Conservation (phyloP, 2,329 filamentous ascomycete genomes). For the Zasmidium citrigriseum region DNA sequence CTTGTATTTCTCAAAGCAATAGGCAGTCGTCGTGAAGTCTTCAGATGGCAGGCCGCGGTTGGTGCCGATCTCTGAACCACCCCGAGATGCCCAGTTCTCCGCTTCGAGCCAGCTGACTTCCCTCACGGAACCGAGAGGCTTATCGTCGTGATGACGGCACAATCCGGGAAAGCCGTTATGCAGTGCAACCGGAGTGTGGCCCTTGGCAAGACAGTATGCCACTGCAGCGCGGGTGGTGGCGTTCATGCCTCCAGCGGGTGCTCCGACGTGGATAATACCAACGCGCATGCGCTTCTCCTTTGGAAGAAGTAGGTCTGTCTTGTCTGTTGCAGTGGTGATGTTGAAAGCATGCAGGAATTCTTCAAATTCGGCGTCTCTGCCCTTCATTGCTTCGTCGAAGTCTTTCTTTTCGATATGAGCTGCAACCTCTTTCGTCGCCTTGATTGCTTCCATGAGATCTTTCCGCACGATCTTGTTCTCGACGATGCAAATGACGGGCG, state of each 20-base stretch:
- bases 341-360: slow-evolving; percentile 90
- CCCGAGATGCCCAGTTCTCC: slow-evolving; percentile 92
- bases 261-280: slow-evolving; percentile 94
- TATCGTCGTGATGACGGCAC: slow-evolving; percentile 83
- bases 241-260: slow-evolving; percentile 97
- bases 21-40: slow-evolving; percentile 79
- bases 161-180: slow-evolving; percentile 97
- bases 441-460: slow-evolving; percentile 84
- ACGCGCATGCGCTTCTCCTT: slow-evolving; percentile 83
- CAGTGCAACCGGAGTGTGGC: slow-evolving; percentile 90
- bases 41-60: slow-evolving; percentile 91
- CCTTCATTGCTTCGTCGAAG: slow-evolving; percentile 81
- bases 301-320: slow-evolving; percentile 68
- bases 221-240: slow-evolving; percentile 91
- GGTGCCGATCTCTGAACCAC: slow-evolving; percentile 95
- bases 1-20: slow-evolving; percentile 79
- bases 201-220: slow-evolving; percentile 85
- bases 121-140: slow-evolving; percentile 78
- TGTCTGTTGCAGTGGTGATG: slow-evolving; percentile 82
- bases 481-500: slow-evolving; percentile 91
- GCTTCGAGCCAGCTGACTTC: slow-evolving; percentile 91
- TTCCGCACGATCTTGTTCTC: slow-evolving; percentile 97
- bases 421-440: slow-evolving; percentile 80
- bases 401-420: slow-evolving; percentile 80
- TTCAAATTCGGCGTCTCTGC: slow-evolving; percentile 89